Percentiles rank a stretch among this genome's conserved stretches.
Conservation (phyloP, 2,329 filamentous ascomycete species). For the Gnomoniopsis sp. region DNA sequence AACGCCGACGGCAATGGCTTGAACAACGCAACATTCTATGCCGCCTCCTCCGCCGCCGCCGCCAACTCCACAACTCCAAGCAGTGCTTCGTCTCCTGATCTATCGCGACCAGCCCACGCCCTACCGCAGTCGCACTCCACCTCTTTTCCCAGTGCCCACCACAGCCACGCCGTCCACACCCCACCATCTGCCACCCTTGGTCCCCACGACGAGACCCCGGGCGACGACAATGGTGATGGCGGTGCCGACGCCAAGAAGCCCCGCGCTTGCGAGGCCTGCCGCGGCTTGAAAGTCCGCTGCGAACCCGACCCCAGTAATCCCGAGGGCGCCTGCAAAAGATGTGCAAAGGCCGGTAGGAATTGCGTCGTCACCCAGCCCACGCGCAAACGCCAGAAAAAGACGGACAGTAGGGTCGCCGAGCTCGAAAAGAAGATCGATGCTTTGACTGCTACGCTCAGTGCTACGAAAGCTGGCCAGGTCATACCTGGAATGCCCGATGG, state of each 20-base stretch:
- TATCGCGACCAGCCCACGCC: neutral
- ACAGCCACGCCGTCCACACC: slow-evolving; percentile 10
- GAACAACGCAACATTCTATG: neutral
- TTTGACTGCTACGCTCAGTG: slow-evolving; percentile 74
- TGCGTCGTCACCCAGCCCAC: slow-evolving; percentile 74
- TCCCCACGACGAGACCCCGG: slow-evolving; percentile 12
- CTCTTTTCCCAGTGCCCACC: slow-evolving; percentile 1
- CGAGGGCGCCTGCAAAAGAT: slow-evolving; percentile 68
- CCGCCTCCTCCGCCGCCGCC: neutral
- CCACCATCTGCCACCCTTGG: slow-evolving; percentile 3
- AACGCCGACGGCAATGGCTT: neutral
- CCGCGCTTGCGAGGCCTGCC: slow-evolving; percentile 72
- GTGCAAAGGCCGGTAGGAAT: slow-evolving; percentile 72
- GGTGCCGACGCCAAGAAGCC: slow-evolving; percentile 59
- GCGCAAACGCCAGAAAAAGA: slow-evolving; percentile 85
- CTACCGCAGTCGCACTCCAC: neutral
- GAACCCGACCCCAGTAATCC: slow-evolving; percentile 65
- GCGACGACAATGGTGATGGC: slow-evolving; percentile 15
- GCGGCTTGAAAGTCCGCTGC: slow-evolving; percentile 78
- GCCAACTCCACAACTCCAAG: slow-evolving; percentile 6
- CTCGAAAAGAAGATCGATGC: slow-evolving; percentile 91
- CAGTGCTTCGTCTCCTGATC: slow-evolving; percentile 10
- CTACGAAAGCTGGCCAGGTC: slow-evolving; percentile 33
- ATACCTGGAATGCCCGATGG: slow-evolving; percentile 10
- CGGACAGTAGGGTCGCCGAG: slow-evolving; percentile 83